phyloP scores from a whole-genome alignment of 2,329 filamentous ascomycete genomes.

The Pseudogymnoascus sp. region DNA sequence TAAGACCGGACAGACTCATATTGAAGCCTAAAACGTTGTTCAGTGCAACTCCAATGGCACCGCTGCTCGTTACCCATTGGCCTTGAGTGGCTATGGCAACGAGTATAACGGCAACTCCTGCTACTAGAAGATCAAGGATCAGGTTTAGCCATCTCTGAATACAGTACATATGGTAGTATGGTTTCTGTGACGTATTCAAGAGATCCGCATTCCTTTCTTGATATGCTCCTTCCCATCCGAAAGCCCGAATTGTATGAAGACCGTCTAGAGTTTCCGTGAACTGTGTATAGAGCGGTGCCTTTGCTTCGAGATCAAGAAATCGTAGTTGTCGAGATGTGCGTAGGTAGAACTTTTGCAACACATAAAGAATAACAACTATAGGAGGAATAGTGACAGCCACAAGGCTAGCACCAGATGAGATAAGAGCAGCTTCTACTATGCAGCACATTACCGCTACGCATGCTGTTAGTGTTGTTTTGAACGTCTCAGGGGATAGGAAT shows the following conservation, averaged over 20 bases:
- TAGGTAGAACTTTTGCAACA: constrained; percentile 34
- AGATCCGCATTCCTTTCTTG: not conserved
- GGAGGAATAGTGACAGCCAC: constrained; percentile 15
- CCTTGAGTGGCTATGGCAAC: constrained; percentile 10
- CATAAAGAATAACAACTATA: constrained; percentile 9
- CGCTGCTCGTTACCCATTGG: constrained; percentile 9
- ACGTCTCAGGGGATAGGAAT: not conserved
- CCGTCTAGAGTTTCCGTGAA: constrained; percentile 38
- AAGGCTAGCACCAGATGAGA: constrained; percentile 10
- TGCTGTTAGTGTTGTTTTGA: not conserved
- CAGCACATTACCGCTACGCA: not conserved
- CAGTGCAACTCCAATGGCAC: constrained; percentile 10
- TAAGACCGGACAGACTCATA: constrained; percentile 11
- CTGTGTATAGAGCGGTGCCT: constrained; percentile 37
- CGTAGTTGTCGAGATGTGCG: constrained; percentile 39
- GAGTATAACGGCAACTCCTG: constrained; percentile 11
- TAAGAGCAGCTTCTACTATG: constrained; percentile 9
- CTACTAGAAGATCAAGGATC: constrained; percentile 30
- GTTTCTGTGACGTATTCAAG: constrained; percentile 27
- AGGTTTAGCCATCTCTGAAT: constrained; percentile 39
- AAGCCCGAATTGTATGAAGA: constrained; percentile 36
- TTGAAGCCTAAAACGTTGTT: constrained; percentile 16
- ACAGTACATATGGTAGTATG: constrained; percentile 37
- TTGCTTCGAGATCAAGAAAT: constrained; percentile 35
- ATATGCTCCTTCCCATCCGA: constrained; percentile 31